These are phyloP conservation scores for Aspergillus sp. DNA, from an alignment of 2,329 filamentous ascomycete genomes.

Conservation along the genomic window DNA sequence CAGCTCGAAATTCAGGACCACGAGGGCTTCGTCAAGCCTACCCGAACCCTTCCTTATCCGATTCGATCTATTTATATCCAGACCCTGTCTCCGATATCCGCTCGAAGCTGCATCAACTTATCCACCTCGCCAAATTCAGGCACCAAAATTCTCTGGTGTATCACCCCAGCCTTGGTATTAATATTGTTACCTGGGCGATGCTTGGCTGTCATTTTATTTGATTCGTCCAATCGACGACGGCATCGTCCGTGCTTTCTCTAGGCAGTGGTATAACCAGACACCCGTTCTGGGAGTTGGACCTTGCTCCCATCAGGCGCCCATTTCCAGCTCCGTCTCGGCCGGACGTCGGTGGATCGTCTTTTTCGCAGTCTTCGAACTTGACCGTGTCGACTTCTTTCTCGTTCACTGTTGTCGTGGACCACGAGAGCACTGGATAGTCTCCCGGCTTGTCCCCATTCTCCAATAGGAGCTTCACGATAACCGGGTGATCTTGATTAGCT, in stretches of 20 bases:
- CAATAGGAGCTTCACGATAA: neutral
- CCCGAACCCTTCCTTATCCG: neutral
- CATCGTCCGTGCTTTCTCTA: neutral
- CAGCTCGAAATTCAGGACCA: too few species aligned
- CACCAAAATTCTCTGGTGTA: neutral
- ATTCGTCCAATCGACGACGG: neutral
- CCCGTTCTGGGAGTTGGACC: neutral
- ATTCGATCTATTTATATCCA: constrained; percentile 6
- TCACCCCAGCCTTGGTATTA: neutral
- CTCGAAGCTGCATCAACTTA: neutral
- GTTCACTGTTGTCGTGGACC: neutral
- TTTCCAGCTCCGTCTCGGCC: neutral
- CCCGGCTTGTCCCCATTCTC: neutral
- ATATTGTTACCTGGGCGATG: neutral
- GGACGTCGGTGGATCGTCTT: neutral
- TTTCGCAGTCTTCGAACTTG: neutral
- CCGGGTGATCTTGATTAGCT: neutral
- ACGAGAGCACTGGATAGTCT: neutral
- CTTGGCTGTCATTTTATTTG: neutral
- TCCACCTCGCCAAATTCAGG: neutral
- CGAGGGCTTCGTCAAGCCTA: neutral
- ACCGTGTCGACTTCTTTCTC: neutral
- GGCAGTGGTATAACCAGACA: neutral
- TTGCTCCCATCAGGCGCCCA: neutral
- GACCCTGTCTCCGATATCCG: neutral